Evolutionary conservation across 2,329 filamentous ascomycete genomes (phyloP).

Genomic region (Torrubiellomyces zombiae): DNA sequence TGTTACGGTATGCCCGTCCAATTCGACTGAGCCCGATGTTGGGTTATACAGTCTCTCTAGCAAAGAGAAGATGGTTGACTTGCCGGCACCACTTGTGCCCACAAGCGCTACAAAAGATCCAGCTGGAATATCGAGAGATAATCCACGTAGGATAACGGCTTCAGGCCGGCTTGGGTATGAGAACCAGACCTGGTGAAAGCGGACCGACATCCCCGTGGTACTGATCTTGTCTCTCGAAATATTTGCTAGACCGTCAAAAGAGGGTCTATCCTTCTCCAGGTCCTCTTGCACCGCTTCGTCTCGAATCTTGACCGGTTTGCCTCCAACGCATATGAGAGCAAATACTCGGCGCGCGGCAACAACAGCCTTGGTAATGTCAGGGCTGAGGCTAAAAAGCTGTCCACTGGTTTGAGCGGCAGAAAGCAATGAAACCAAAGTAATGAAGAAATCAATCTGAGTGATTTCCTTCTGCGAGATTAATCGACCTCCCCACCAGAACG

Average conservation of each 20-base stretch:
- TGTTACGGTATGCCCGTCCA: constrained; percentile 21
- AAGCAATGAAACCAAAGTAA: constrained; percentile 37
- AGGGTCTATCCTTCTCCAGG: not conserved
- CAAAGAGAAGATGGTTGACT: constrained; percentile 27
- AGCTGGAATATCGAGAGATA: constrained; percentile 13
- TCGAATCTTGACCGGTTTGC: not conserved
- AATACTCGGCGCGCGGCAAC: constrained; percentile 32
- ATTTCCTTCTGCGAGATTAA: constrained; percentile 39
- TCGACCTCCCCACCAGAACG: constrained; percentile 50
- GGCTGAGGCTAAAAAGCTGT: not conserved
- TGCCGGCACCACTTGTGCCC: constrained; percentile 27
- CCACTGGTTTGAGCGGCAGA: constrained; percentile 5
- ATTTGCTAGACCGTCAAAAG: constrained; percentile 10
- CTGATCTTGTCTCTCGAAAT: too few relatives aligned
- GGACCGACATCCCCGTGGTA: too few relatives aligned
- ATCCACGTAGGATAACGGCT: constrained; percentile 9
- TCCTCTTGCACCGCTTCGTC: too few relatives aligned
- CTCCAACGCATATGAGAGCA: constrained; percentile 11
- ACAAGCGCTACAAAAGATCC: constrained; percentile 24
- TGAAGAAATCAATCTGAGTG: constrained; percentile 40
- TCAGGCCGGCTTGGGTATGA: not conserved
- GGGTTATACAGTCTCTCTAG: constrained; percentile 38
- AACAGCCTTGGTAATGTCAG: constrained; percentile 32
- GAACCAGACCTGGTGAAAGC: not conserved
- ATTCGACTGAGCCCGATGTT: constrained; percentile 27